Conservation (phyloP, 495 filamentous ascomycete species). For the Aspergillus taichungensis region DNA sequence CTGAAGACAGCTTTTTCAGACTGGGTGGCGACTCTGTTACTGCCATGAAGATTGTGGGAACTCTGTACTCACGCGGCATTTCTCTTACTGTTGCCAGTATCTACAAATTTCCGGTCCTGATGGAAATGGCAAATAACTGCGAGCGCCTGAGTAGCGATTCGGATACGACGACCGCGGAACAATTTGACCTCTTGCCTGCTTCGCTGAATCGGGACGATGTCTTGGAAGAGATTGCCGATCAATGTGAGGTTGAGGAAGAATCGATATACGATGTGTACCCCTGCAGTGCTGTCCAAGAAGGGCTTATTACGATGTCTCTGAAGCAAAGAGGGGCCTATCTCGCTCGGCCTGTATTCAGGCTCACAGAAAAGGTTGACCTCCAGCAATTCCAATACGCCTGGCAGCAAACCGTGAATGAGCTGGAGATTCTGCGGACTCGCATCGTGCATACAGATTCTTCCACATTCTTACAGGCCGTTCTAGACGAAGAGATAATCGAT, state of each 20-base stretch:
- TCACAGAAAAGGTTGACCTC: conserved; percentile 36
- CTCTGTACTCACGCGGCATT: conserved; percentile 34
- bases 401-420: conserved; percentile 36
- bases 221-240: conserved; percentile 35
- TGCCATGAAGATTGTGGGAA: conserved; percentile 47
- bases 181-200: conserved; percentile 38
- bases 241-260: conserved; percentile 32
- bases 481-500: conserved; percentile 38
- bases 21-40: conserved; percentile 48
- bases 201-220: conserved; percentile 17
- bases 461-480: conserved; percentile 46
- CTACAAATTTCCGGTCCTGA: conserved; percentile 36
- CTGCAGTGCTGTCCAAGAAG: conserved; percentile 64
- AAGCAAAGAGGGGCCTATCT: conserved; percentile 46
- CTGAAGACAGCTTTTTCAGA: conserved; percentile 43
- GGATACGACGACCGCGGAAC: conserved; percentile 15
- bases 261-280: conserved; percentile 51
- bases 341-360: conserved; percentile 37
- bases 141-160: conserved; percentile 1
- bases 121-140: conserved; percentile 39
- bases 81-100: conserved; percentile 41
- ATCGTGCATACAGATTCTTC: conserved; percentile 41
- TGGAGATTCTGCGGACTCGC: conserved; percentile 48
- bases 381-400: conserved; percentile 45
- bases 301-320: conserved; percentile 53